A percentile compares a stretch with the other conserved stretches of the same genome.
Evolutionary conservation across 2,329 filamentous ascomycete genomes (phyloP).

Genomic region (Hypoxylon sp.): DNA sequence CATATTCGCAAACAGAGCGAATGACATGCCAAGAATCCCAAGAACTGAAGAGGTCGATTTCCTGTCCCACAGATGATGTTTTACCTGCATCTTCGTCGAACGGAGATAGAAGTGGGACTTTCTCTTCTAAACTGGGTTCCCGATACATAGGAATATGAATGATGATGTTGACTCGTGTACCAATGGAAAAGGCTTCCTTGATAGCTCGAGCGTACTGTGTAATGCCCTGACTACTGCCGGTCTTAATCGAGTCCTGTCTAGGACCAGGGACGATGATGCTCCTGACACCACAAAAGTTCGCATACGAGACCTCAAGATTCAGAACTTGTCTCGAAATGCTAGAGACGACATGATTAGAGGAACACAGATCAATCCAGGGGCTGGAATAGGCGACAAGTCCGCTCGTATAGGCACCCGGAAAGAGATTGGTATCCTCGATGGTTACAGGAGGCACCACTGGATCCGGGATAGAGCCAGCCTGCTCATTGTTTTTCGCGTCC

Average conservation of each 20-base stretch:
- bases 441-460: conserved; percentile 77
- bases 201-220: conserved; percentile 87
- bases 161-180: conserved; percentile 81
- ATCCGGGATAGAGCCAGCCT: conserved; percentile 64
- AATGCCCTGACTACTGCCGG: conserved; percentile 65
- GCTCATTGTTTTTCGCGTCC: conserved; percentile 60
- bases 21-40: conserved; percentile 98
- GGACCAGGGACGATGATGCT: conserved; percentile 88
- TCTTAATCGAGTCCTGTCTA: conserved; percentile 69
- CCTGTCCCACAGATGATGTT: conserved; percentile 58
- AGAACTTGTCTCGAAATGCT: conserved; percentile 91
- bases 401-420: conserved; percentile 75
- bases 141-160: conserved; percentile 88
- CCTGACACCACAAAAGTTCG: conserved; percentile 91
- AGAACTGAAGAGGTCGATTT: conserved; percentile 78
- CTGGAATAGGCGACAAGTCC: conserved; percentile 85
- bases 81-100: conserved; percentile 52
- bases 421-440: conserved; percentile 81
- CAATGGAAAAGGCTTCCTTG: conserved; percentile 81
- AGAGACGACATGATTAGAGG: conserved; percentile 83
- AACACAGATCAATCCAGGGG: conserved; percentile 92
- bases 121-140: conserved; percentile 70
- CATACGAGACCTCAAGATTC: conserved; percentile 92
- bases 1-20: conserved; percentile 87
- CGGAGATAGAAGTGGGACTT: conserved; percentile 65